These are phyloP conservation scores for Exophiala sideris DNA, from an alignment of 2,329 filamentous ascomycete genomes.

Conservation along the genomic window DNA sequence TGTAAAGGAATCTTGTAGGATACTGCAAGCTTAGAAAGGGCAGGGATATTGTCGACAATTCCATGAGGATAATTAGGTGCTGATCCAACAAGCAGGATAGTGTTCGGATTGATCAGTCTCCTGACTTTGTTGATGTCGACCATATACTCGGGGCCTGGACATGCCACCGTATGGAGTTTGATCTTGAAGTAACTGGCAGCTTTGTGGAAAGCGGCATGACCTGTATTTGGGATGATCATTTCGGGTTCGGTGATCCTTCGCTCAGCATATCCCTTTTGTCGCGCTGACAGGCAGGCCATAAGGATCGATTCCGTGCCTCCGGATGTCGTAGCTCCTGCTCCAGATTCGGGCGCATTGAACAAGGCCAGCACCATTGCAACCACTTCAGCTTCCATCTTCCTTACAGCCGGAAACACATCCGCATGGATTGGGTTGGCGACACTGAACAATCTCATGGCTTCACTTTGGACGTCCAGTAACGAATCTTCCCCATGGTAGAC, in stretches of 20 bases:
- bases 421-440: constrained; percentile 96
- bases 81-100: constrained; percentile 85
- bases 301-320: constrained; percentile 96
- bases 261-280: constrained; percentile 83
- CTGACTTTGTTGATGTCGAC: constrained; percentile 75
- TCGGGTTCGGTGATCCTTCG: constrained; percentile 87
- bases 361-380: constrained; percentile 88
- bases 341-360: constrained; percentile 84
- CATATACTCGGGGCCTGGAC: constrained; percentile 80
- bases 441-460: constrained; percentile 90
- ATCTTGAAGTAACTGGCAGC: constrained; percentile 95
- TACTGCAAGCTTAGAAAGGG: constrained; percentile 76
- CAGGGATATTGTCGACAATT: constrained; percentile 91
- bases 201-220: constrained; percentile 94
- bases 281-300: constrained; percentile 86
- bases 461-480: constrained; percentile 77
- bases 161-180: constrained; percentile 83
- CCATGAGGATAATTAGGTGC: constrained; percentile 98
- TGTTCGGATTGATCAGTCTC: constrained; percentile 90
- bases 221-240: constrained; percentile 95
- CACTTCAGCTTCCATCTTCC: constrained; percentile 98
- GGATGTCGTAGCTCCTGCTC: constrained; percentile 83
- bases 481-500: constrained; percentile 92
- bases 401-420: constrained; percentile 93
- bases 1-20: constrained; percentile 81